These are phyloP conservation scores for Lantana camara DNA, from an alignment of 257 asterid species.

Conservation along the genomic window DNA sequence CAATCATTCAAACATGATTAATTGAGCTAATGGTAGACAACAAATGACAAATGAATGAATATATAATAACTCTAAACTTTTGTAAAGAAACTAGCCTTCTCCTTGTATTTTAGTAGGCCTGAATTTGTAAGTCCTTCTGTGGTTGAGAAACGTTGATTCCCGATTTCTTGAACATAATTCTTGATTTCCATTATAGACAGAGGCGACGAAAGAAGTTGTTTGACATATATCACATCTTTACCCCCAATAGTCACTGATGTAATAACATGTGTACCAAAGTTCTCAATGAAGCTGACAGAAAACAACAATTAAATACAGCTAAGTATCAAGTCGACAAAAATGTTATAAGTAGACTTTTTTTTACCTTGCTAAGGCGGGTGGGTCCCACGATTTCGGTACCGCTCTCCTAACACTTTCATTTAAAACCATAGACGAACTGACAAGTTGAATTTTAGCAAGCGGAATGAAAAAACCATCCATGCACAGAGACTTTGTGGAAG, in stretches of 20 bases:
- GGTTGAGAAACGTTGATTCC: conserved; percentile 78
- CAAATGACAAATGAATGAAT: conserved; percentile 11
- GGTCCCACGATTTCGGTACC: conserved; percentile 82
- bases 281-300: conserved; percentile 75
- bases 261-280: conserved; percentile 82
- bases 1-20: conserved; percentile 27
- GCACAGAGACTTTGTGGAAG: conserved; percentile 76
- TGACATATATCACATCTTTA: conserved; percentile 80
- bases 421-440: conserved; percentile 51
- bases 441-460: conserved; percentile 64
- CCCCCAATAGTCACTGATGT: conserved; percentile 85
- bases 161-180: conserved; percentile 82
- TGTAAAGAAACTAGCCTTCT: conserved; percentile 53
- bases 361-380: conserved; percentile 83
- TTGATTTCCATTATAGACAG: conserved; percentile 70
- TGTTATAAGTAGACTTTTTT: background rate
- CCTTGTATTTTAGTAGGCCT: conserved; percentile 73
- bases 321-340: conserved; percentile 10
- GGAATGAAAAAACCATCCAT: conserved; percentile 84
- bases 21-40: conserved; percentile 18
- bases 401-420: conserved; percentile 66
- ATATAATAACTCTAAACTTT: conserved; percentile 21
- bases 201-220: conserved; percentile 71
- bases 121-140: conserved; percentile 70
- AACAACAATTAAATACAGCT: conserved; percentile 26